Evolutionary conservation across 352 stramenopile species (phyloP), one percentile per base, ranked within the genome.

Genomic region (Pythium guiyangense): DNA sequence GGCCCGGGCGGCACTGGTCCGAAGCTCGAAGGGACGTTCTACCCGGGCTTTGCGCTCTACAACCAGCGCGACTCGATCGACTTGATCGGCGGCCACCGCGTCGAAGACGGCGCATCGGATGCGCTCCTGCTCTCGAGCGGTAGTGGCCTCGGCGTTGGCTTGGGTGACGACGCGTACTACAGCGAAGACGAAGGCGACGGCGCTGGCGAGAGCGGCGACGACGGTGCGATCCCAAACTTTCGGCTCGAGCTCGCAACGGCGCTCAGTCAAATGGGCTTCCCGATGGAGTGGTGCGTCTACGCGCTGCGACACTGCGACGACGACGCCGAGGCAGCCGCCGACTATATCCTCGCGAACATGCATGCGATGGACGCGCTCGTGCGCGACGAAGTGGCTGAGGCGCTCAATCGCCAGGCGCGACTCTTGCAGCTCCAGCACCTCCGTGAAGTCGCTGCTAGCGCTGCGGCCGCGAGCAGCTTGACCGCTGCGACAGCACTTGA

Each of bases 1-100:
- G 88, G 86, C n/a, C 82, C 86, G 26, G 84, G 86, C 26, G 86
- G 86, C 10, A 90, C 84, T 18, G 86, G 85, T 0, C 84, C 86
- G 0, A 92, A 95, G 56, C 80, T 94, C 2, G 86, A 95, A 64
- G 86, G 86, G 8, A 90, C 77, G 2, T 94, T 94, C 53, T 96
- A 90, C 53, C 86, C 86, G 15, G 86, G 76, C 0, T 93, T 94
- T 61, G 84, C 86, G 6, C 63, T 95, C 25, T 95, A 96, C 68
- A 96, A 94, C 59, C 86, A 96, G 52, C 79, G 84, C 11, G 86
- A 95, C 51, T 91, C 79, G 14, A 85, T 94, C 54, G 86, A 95
- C 60, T 60, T 95, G 12, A 89, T 92, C 26, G 84, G 82, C 22
- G 86, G 86, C 12, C 86, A 95, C 34, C 84, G 86, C 14, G 78